Percentiles rank a stretch among this genome's conserved stretches.
phyloP scores from a whole-genome alignment of 225 moss, liverwort and hornwort species.

The Pseudoscleropodium purum region DNA sequence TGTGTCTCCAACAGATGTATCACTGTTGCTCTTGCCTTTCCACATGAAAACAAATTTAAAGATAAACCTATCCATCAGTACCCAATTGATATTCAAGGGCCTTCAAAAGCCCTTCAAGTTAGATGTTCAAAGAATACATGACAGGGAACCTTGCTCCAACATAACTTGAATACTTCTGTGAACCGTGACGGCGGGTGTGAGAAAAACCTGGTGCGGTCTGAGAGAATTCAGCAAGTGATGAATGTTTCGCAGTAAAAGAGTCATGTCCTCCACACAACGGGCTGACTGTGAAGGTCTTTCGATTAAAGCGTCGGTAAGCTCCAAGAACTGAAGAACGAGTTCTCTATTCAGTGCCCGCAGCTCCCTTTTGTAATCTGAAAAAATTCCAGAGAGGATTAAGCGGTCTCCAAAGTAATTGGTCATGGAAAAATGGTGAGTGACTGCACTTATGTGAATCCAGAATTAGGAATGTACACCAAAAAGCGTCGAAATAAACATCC shows the following conservation, averaged over 20 bases:
- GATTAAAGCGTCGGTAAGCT: constrained; percentile 85
- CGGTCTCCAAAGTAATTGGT: background rate
- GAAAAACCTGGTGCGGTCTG: constrained; percentile 80
- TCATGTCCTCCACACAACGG: constrained; percentile 93
- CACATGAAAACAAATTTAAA: background rate
- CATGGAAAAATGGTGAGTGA: background rate
- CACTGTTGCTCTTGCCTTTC: constrained; percentile 89
- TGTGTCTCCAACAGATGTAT: constrained; percentile 87
- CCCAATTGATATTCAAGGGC: background rate
- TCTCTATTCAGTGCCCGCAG: constrained; percentile 79
- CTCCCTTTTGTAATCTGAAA: constrained; percentile 87
- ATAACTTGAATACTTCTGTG: background rate
- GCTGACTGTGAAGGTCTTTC: constrained; percentile 97
- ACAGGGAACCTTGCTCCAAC: background rate
- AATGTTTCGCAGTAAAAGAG: constrained; percentile 80
- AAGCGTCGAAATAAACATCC: background rate
- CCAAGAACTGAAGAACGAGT: constrained; percentile 83
- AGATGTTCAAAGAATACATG: background rate
- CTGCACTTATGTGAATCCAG: background rate
- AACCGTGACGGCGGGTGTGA: background rate
- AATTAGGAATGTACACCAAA: background rate
- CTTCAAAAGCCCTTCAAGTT: background rate
- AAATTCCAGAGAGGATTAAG: background rate
- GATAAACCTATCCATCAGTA: background rate
- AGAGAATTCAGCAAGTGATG: constrained; percentile 95